These are phyloP conservation scores for Cystofilobasidium macerans DNA, from an alignment of 768 basidiomycete species.

Conservation along the genomic window DNA sequence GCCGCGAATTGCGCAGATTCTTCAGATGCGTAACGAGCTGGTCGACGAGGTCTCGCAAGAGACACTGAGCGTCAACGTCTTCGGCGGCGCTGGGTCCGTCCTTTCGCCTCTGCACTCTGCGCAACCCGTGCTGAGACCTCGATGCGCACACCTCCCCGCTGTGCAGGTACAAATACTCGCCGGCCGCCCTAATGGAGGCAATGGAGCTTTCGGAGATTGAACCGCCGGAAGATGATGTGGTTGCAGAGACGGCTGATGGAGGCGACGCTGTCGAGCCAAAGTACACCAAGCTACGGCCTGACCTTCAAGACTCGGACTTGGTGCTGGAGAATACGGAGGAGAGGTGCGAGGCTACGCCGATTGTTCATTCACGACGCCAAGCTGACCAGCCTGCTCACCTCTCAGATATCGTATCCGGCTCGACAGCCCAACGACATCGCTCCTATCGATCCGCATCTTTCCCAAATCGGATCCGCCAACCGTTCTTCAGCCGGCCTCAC, in stretches of 20 bases:
- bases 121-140: neutral
- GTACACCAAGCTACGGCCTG: slow-evolving; percentile 1
- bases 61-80: slow-evolving; percentile 10
- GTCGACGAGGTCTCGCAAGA: slow-evolving; percentile 6
- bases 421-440: neutral
- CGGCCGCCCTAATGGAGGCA: slow-evolving; percentile 2
- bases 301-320: slow-evolving; percentile 2
- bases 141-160: neutral
- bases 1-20: neutral
- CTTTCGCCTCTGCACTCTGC: neutral
- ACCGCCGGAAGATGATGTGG: neutral
- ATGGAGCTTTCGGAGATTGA: slow-evolving; percentile 8
- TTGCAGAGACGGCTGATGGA: too few relatives aligned
- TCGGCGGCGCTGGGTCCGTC: slow-evolving; percentile 19
- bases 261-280: neutral
- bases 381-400: too few relatives aligned
- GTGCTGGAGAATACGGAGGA: slow-evolving; percentile 21
- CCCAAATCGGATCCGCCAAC: neutral
- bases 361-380: too few relatives aligned
- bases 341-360: too few relatives aligned
- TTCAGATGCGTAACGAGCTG: slow-evolving; percentile 12
- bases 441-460: slow-evolving; percentile 9
- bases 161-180: slow-evolving; percentile 22
- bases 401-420: slow-evolving; percentile 10
- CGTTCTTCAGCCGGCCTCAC: neutral